These are phyloP conservation scores for Alloascoidea hylecoeti DNA, from an alignment of 805 yeast species.

Conservation along the genomic window DNA sequence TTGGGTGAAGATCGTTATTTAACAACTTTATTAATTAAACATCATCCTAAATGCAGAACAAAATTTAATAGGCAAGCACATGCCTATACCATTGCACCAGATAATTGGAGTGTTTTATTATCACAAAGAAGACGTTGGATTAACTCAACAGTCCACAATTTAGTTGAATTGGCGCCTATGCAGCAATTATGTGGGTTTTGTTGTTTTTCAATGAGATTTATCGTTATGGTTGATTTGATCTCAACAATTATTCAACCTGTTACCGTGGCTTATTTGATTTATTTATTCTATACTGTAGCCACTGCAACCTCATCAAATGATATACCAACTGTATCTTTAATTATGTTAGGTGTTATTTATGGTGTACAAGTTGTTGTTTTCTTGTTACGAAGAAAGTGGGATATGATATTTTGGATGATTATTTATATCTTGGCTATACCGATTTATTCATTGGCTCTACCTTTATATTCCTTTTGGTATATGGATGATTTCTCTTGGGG, in stretches of 20 bases:
- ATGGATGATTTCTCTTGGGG: conserved; percentile 63
- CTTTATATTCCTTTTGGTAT: conserved; percentile 46
- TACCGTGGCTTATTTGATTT: conserved; percentile 30
- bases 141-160: conserved; percentile 50
- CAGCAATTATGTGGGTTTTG: conserved; percentile 51
- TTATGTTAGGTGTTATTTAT: conserved; percentile 36
- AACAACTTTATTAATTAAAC: conserved; percentile 38
- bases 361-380: conserved; percentile 44
- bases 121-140: conserved; percentile 62
- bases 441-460: conserved; percentile 41
- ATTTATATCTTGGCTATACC: conserved; percentile 44
- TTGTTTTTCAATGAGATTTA: conserved; percentile 50
- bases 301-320: conserved; percentile 27
- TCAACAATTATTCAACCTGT: conserved; percentile 51
- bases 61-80: conserved; percentile 42
- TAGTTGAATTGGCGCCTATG: conserved; percentile 44
- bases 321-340: conserved; percentile 41
- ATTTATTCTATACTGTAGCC: conserved; percentile 36
- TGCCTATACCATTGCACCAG: conserved; percentile 48
- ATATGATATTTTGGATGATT: conserved; percentile 39
- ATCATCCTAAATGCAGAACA: conserved; percentile 41
- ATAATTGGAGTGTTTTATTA: conserved; percentile 36
- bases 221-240: conserved; percentile 39
- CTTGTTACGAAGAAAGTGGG: conserved; percentile 28
- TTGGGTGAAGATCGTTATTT: conserved; percentile 50